These are phyloP conservation scores for Ganoderma multipileum DNA, from an alignment of 1,284 basidiomycete genomes.

Conservation along the genomic window DNA sequence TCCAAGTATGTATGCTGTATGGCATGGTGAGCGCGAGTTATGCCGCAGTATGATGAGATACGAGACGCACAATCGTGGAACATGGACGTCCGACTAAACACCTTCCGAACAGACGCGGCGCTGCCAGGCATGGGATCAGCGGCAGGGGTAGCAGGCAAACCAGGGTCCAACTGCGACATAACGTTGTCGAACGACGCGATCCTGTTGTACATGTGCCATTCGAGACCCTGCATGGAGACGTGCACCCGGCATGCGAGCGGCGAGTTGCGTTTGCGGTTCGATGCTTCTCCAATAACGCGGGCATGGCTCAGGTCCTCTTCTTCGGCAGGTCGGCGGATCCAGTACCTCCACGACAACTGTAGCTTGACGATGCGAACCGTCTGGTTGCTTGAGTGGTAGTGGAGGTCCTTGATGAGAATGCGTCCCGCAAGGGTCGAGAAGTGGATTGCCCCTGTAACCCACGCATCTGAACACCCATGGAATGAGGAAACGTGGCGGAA, in stretches of 20 bases:
- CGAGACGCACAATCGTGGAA: conserved; percentile 38
- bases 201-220: conserved; percentile 91
- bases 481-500: background rate
- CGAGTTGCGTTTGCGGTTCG: conserved; percentile 39
- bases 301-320: conserved; percentile 70
- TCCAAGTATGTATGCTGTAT: conserved; percentile 33
- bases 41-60: background rate
- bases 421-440: conserved; percentile 89
- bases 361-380: conserved; percentile 84
- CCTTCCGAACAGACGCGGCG: conserved; percentile 36
- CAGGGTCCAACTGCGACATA: conserved; percentile 70
- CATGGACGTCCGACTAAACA: conserved; percentile 40
- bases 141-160: conserved; percentile 35
- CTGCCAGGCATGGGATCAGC: conserved; percentile 34
- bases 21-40: conserved; percentile 1
- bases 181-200: conserved; percentile 90
- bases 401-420: conserved; percentile 84
- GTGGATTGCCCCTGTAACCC: conserved; percentile 78
- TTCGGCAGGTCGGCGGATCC: conserved; percentile 77
- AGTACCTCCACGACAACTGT: conserved; percentile 90
- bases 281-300: conserved; percentile 55
- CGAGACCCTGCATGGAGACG: conserved; percentile 81
- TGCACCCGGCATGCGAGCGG: conserved; percentile 79
- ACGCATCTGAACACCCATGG: background rate
- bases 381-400: conserved; percentile 91